Percentiles rank a stretch among this genome's conserved stretches.
phyloP scores from a whole-genome alignment of 208 protist genomes.

The Endotrypanum monterogeii region DNA sequence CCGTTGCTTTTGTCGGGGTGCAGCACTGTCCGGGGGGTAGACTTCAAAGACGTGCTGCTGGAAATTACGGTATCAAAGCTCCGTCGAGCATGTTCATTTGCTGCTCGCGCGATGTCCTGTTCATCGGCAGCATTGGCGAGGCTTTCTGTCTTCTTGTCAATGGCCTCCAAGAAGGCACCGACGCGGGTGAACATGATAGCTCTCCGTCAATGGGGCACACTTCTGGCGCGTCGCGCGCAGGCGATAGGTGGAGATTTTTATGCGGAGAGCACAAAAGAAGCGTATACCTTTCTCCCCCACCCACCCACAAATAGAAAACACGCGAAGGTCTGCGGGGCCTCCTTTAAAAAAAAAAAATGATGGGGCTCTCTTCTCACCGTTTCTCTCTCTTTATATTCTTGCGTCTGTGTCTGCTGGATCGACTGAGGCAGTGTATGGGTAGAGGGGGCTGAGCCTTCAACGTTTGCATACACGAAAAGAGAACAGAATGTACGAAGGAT shows the following conservation, averaged over 20 bases:
- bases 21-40: neutral
- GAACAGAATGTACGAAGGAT: neutral
- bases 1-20: neutral
- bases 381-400: neutral
- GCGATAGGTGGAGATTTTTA: too few relatives aligned
- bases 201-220: neutral
- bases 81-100: slow-evolving; percentile 4
- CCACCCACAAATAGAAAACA: too few relatives aligned
- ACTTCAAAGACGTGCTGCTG: neutral
- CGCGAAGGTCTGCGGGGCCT: too few relatives aligned
- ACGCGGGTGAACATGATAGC: slow-evolving; percentile 27
- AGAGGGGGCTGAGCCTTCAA: neutral
- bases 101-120: slow-evolving; percentile 13
- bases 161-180: slow-evolving; percentile 39
- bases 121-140: slow-evolving; percentile 28
- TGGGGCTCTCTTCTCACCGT: neutral
- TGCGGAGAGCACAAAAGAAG: too few relatives aligned
- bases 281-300: too few relatives aligned
- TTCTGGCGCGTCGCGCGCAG: neutral
- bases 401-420: neutral
- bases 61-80: neutral
- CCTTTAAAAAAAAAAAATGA: neutral
- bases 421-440: neutral
- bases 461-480: neutral
- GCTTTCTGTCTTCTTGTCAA: slow-evolving; percentile 42